A percentile compares a stretch with the other conserved stretches of the same genome.
These are phyloP conservation scores for Abrus precatorius DNA, from an alignment of 306 rosid genomes.

Conservation along the genomic window DNA sequence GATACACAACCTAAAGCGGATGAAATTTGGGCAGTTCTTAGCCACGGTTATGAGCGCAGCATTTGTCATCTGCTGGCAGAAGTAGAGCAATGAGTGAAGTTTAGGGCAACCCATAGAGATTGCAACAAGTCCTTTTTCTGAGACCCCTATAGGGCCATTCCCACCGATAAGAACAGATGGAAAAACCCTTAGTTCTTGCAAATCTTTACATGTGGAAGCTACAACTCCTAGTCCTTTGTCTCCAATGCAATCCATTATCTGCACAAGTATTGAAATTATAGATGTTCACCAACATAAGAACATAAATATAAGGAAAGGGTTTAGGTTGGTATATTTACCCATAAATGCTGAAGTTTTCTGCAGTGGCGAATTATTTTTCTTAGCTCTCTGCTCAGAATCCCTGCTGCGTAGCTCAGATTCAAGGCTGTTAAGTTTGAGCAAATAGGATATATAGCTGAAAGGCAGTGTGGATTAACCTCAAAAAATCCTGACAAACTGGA, in stretches of 20 bases:
- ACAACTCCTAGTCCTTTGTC: background rate
- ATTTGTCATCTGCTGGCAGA: constrained; percentile 15
- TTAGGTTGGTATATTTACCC: constrained; percentile 15
- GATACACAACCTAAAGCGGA: constrained; percentile 5
- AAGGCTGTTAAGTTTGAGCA: constrained; percentile 10
- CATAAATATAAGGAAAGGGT: background rate
- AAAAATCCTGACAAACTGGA: constrained; percentile 33
- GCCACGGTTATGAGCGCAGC: constrained; percentile 22
- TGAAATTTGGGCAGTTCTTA: constrained; percentile 7
- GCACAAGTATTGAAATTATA: background rate
- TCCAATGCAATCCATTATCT: constrained; percentile 29
- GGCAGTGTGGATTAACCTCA: background rate
- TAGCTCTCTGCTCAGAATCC: background rate
- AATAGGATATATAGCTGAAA: background rate
- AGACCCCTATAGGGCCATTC: background rate
- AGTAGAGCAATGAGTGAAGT: constrained; percentile 28
- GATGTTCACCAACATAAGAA: constrained; percentile 7
- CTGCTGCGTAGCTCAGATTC: constrained; percentile 27
- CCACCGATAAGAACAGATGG: background rate
- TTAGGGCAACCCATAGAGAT: constrained; percentile 1
- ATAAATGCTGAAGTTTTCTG: constrained; percentile 21
- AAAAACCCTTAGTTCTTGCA: constrained; percentile 23
- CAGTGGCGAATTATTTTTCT: background rate
- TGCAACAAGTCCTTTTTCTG: constrained; percentile 18
- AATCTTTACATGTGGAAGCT: constrained; percentile 24